Evolutionary conservation across 345 rosid genomes (phyloP), one percentile per base, ranked within the genome.

Genomic region (Bruguiera parviflora): DNA sequence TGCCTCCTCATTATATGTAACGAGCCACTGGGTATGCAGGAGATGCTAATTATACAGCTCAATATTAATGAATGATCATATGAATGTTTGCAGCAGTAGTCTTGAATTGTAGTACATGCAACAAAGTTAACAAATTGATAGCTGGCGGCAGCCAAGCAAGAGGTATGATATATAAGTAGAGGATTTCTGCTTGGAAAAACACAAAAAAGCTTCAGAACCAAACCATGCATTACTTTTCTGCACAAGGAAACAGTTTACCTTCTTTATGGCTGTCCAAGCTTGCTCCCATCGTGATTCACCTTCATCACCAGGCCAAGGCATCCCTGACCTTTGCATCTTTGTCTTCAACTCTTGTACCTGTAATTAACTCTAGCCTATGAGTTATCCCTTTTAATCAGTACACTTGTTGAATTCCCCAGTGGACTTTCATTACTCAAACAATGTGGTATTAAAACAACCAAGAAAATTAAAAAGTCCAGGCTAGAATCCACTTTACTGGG

Each of bases 251-350:
- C 68, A 66, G 58, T 66, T 47, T 68, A 94, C 97, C 96, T 90
- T 95, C 89, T 92, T 95, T 74, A 92, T 87, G 75, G 99, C 90
- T 68, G 78, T 78, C 99, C 99, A 95, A 72, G 98, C 99, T 82
- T 90, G 97, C 79, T 85, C 89, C 97, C 99, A 95, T 78, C 96
- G 77, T 64, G 76, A 73, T 66, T 88, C 88, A 64, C 99, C 96
- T 81, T 95, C 99, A 73, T 92, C 97, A 58, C 96, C 99, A 31
- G 99, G 99, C 99, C 99, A 95, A 64, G 97, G 96, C 96, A 95
- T 95, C 53, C 87, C 96, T 67, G 96, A 95, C 63, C 67, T 79
- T 82, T 81, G 75, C 97, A 95, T 90, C 74, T 84, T 83, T 28
- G 74, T 74, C 83, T 95, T 92, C 78, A 95, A 81, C 78, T 95